Base-by-base conservation (phyloP, 306 rosid genomes). In the Luffa aegyptiaca region DNA sequence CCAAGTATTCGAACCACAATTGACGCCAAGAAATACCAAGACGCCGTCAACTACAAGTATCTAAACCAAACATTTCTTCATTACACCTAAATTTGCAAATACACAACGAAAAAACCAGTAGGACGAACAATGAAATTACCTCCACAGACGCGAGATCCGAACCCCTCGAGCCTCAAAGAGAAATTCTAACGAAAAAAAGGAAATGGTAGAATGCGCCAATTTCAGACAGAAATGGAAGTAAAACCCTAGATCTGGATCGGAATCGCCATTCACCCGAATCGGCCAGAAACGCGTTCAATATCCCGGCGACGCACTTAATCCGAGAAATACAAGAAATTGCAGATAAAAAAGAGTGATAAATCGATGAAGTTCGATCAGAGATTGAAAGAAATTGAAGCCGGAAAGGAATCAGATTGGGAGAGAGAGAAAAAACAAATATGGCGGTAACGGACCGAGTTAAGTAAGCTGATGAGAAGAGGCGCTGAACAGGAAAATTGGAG, bases 181-280 rank as follows among this genome's bases (percentile, higher is more conserved):
- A 63, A 83, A 35, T 17, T 73, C 33, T 5, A 35, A 41, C 37
- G 21, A 16, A 63, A 37, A 33, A 17, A 33, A 33, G 16, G 1
- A 63, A 52, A 36, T 11, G 56, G 70, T 62, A 74, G 48, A 75
- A 65, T 18, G 44, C 42, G 12, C 11, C 35, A 76, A 75, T 36
- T 20, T 21, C 81, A 39, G 72, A 78, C 74, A 48, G n/a, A 31
- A 72, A 14, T 16, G 36, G 33, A 46, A 72, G 21, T 6, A 41
- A 89, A 86, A 80, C 81, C 88, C 87, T 78, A 85, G 88, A 84
- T 83, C 80, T 82, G 80, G 79, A 69, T 75, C 77, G 70, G 78
- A 81, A 82, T 64, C 75, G 78, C 53, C 69, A 57, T 59, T 35
- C 59, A 44, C 42, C 21, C 20, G 53, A 57, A 76, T 41, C 35